These are phyloP conservation scores for Penicillium sp. DNA, from an alignment of 2,329 filamentous ascomycete species.

Conservation along the genomic window DNA sequence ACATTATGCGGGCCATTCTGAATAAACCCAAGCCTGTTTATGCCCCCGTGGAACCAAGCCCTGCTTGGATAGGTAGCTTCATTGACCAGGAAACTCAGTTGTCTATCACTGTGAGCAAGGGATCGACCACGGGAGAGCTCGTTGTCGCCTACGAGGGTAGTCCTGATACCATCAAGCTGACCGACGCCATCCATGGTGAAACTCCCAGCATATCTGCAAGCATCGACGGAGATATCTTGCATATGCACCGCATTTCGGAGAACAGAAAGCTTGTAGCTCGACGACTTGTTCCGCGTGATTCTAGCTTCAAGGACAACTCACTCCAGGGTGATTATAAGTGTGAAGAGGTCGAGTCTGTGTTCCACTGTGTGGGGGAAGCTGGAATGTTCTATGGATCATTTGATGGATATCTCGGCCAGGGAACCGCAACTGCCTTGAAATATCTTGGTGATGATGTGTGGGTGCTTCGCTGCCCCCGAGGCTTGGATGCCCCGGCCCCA, in stretches of 20 bases:
- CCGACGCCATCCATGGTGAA: conserved; percentile 11
- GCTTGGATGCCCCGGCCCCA: conserved; percentile 44
- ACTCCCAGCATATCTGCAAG: conserved; percentile 25
- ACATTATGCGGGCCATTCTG: conserved; percentile 35
- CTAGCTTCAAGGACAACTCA: conserved; percentile 4
- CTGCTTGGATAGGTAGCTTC: conserved; percentile 38
- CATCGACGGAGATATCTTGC: conserved; percentile 32
- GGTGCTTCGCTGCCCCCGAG: conserved; percentile 39
- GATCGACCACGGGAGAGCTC: conserved; percentile 27
- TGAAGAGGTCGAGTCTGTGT: conserved; percentile 38
- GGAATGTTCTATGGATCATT: conserved; percentile 46
- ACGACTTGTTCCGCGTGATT: conserved; percentile 18
- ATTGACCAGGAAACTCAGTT: conserved; percentile 41
- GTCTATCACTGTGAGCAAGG: conserved; percentile 28
- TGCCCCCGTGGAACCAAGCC: conserved; percentile 9
- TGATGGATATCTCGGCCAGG: conserved; percentile 43
- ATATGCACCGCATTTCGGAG: conserved; percentile 28
- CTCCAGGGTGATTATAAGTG: conserved; percentile 37
- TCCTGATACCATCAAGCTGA: conserved; percentile 25
- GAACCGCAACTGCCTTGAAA: conserved; percentile 39
- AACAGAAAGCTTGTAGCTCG: conserved; percentile 28
- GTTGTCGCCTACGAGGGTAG: conserved; percentile 32
- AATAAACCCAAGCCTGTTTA: conserved; percentile 14
- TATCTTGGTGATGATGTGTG: conserved; percentile 44
- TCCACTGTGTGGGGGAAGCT: conserved; percentile 36